These are phyloP conservation scores for Amphirosellinia nigrospora DNA, from an alignment of 495 filamentous ascomycete genomes.

Conservation along the genomic window DNA sequence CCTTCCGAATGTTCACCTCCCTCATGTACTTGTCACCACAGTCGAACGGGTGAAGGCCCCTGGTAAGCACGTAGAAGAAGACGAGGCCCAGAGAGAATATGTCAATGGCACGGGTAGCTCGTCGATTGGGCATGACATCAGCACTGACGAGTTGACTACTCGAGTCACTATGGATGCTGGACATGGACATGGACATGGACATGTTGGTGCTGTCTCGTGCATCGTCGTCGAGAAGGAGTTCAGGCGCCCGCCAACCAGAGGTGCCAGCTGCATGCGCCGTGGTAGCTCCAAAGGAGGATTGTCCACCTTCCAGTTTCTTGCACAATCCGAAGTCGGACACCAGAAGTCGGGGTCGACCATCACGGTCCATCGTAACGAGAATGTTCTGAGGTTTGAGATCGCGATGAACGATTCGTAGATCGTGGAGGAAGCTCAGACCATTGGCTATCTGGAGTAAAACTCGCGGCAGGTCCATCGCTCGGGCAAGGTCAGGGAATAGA, in stretches of 20 bases:
- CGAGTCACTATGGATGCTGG: constrained; percentile 54
- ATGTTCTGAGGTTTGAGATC: constrained; percentile 99
- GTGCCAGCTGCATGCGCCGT: constrained; percentile 94
- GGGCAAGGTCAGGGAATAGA: constrained; percentile 53
- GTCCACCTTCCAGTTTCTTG: constrained; percentile 95
- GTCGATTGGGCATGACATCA: constrained; percentile 64
- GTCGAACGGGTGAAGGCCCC: constrained; percentile 92
- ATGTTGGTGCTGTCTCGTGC: constrained; percentile 38
- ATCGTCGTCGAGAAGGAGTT: constrained; percentile 85
- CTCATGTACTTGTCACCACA: constrained; percentile 91
- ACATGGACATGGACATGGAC: constrained; percentile 45
- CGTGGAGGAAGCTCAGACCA: constrained; percentile 87
- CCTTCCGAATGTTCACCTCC: constrained; percentile 94
- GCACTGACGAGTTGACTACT: constrained; percentile 46
- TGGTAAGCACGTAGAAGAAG: constrained; percentile 93
- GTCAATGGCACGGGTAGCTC: constrained; percentile 93
- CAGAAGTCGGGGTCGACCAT: constrained; percentile 73
- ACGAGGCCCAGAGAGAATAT: constrained; percentile 96
- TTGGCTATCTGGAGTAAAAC: constrained; percentile 85
- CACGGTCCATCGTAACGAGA: constrained; percentile 69
- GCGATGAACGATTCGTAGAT: constrained; percentile 91
- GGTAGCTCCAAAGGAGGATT: constrained; percentile 91
- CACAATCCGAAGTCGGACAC: constrained; percentile 98
- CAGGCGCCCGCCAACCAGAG: constrained; percentile 93
- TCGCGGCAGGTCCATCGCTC: constrained; percentile 60